Base-by-base conservation (phyloP, 257 asterid species). In the Przewalskia tangutica region DNA sequence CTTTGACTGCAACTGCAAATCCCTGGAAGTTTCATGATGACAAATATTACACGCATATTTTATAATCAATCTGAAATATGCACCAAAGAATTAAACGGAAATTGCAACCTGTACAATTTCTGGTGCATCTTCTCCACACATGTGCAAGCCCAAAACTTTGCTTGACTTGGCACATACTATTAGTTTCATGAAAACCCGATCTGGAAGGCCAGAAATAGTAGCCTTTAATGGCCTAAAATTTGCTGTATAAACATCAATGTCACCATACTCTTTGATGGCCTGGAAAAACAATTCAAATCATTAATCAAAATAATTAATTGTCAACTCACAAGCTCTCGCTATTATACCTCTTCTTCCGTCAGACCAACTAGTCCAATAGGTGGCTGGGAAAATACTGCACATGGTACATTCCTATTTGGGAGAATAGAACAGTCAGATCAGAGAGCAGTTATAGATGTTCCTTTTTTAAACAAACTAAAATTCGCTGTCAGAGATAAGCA, bases 351-450 rank as follows among this genome's bases (percentile, higher is more conserved):
- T 82, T 94, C 98, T 89, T 95, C 99, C 34, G 94, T 91, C 58
- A 92, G 93, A 82, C 99, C 99, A 83, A 95, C 98, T 88, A 86
- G 94, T 63, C 97, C 94, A 73, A 93, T 94, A 82, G 99, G 99
- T 71, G 99, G 99, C 88, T 95, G 99, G 77, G 98, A 94, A 88
- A 92, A 95, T 55, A 95, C 98, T 9, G 99, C 98, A 85, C 93
- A 82, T 60, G 99, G 97, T 78, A 95, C 94, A 54, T 87, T 92
- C 85, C 99, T 95, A 88, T 86, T 82, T 76, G 85, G 76, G 84
- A 82, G 60, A 85, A 83, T 75, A 81, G 63, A 75, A 50, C 63
- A 75, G 46, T 2, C 80, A 75, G 14, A 75, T 75, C 46, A 75
- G 46, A 56, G 60, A 27, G 7, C 42, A 75, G 80, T 14, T 75